Conservation (phyloP, 2,329 filamentous ascomycete species). For the Paradendryphiella salina region DNA sequence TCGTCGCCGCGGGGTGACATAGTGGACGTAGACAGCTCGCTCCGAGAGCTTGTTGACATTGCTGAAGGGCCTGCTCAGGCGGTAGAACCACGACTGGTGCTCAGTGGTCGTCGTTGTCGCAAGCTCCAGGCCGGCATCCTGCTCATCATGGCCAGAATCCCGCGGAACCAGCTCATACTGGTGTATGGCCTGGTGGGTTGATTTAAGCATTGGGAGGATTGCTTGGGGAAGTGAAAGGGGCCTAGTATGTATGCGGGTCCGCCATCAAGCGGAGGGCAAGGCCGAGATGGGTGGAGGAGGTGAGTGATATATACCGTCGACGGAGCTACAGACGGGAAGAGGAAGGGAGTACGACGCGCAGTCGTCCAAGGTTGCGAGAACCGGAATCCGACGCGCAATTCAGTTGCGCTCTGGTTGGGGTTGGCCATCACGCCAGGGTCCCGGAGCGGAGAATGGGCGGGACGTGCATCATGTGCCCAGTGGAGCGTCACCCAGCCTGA, state of each 20-base stretch:
- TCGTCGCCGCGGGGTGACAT: slow-evolving; percentile 39
- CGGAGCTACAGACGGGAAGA: neutral
- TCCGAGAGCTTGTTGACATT: slow-evolving; percentile 35
- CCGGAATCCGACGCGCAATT: slow-evolving; percentile 6
- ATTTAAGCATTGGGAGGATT: slow-evolving; percentile 21
- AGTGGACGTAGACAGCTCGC: slow-evolving; percentile 37
- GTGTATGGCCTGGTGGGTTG: slow-evolving; percentile 27
- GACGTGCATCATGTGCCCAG: neutral
- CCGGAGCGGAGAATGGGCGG: neutral
- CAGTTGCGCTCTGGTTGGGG: neutral
- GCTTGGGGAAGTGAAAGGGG: slow-evolving; percentile 10
- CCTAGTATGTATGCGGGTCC: slow-evolving; percentile 6
- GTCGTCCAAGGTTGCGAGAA: neutral
- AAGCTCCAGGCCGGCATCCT: slow-evolving; percentile 18
- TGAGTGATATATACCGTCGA: neutral
- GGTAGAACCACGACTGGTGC: slow-evolving; percentile 33
- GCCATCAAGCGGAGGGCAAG: slow-evolving; percentile 11
- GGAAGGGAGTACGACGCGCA: neutral
- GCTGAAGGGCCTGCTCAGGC: slow-evolving; percentile 22
- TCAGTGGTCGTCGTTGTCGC: slow-evolving; percentile 13
- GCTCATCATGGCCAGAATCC: slow-evolving; percentile 32
- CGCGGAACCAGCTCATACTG: slow-evolving; percentile 43
- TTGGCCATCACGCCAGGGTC: slow-evolving; percentile 5
- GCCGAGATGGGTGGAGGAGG: neutral
- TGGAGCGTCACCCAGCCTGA: no score